Conservation (phyloP, 139 green algal genomes). For the Chlorella sp. region DNA sequence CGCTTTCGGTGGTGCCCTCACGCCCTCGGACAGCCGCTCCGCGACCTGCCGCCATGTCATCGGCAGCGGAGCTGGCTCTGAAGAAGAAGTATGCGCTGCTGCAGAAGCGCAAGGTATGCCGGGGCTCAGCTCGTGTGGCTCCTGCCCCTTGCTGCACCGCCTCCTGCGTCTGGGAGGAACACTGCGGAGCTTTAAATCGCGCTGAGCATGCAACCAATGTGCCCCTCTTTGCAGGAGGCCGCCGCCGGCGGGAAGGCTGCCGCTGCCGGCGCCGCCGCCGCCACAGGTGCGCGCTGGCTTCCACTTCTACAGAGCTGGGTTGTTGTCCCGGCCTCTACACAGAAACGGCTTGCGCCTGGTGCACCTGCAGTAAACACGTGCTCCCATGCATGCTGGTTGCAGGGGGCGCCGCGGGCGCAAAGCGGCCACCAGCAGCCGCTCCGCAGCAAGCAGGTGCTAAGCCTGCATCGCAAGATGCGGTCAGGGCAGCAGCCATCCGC, state of each 20-base stretch:
- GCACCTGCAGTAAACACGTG: neutral
- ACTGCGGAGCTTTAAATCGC: no score
- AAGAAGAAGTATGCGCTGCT: conserved; percentile 55
- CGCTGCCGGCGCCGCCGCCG: neutral
- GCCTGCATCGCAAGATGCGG: neutral
- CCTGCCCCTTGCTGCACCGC: no score
- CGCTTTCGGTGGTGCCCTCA: no score
- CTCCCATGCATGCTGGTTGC: neutral
- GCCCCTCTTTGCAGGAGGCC: neutral
- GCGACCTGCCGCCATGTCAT: neutral
- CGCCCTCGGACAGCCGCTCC: no score
- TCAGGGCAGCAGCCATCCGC: conserved; percentile 7
- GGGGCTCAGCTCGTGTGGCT: no score
- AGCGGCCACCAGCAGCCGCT: neutral
- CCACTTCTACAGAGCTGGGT: no score
- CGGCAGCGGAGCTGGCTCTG: conserved; percentile 49
- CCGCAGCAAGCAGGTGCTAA: neutral
- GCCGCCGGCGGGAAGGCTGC: neutral
- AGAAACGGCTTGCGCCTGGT: no score
- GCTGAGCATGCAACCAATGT: no score
- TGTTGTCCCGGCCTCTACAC: no score
- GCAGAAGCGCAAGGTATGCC: conserved; percentile 40
- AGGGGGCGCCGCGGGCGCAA: neutral
- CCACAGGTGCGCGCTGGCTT: no score
- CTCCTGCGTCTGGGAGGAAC: neutral